Conservation (phyloP, 2,329 filamentous ascomycete genomes). For the Clathrospora elynae region DNA sequence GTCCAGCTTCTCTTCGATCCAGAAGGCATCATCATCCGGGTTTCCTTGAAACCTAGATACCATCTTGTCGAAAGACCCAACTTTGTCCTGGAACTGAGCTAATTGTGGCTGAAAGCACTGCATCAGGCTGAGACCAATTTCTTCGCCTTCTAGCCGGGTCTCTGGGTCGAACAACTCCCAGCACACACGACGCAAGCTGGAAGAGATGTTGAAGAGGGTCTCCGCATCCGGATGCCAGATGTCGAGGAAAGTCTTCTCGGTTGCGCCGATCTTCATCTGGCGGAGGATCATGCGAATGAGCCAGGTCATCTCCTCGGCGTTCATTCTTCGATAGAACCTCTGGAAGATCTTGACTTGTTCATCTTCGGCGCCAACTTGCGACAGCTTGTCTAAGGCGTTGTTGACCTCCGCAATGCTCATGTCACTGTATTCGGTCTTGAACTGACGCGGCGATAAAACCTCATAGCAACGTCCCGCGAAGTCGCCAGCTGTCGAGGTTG, state of each 20-base stretch:
- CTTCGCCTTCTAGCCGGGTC: conserved; percentile 73
- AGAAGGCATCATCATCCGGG: conserved; percentile 77
- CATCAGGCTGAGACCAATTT: conserved; percentile 79
- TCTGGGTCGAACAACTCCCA: conserved; percentile 85
- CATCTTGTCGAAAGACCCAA: conserved; percentile 73
- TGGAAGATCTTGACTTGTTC: conserved; percentile 81
- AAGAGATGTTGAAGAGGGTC: conserved; percentile 80
- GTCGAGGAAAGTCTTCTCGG: conserved; percentile 85
- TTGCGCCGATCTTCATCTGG: conserved; percentile 75
- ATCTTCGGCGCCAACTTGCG: conserved; percentile 76
- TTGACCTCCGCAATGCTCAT: conserved; percentile 93
- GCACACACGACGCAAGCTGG: conserved; percentile 85
- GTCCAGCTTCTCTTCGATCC: conserved; percentile 98
- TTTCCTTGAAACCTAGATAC: conserved; percentile 69
- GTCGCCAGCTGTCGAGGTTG: conserved; percentile 73
- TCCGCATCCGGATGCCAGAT: conserved; percentile 61
- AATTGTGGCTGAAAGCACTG: conserved; percentile 96
- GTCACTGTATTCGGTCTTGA: conserved; percentile 72
- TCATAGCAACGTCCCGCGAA: conserved; percentile 90
- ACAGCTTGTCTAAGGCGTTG: conserved; percentile 76
- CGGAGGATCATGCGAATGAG: conserved; percentile 90
- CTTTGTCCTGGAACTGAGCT: conserved; percentile 84
- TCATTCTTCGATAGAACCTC: conserved; percentile 88
- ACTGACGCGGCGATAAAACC: conserved; percentile 80
- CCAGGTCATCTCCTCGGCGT: conserved; percentile 91